Evolutionary conservation across 2,329 filamentous ascomycete genomes (phyloP).

Genomic region (Corynespora cassiicola): DNA sequence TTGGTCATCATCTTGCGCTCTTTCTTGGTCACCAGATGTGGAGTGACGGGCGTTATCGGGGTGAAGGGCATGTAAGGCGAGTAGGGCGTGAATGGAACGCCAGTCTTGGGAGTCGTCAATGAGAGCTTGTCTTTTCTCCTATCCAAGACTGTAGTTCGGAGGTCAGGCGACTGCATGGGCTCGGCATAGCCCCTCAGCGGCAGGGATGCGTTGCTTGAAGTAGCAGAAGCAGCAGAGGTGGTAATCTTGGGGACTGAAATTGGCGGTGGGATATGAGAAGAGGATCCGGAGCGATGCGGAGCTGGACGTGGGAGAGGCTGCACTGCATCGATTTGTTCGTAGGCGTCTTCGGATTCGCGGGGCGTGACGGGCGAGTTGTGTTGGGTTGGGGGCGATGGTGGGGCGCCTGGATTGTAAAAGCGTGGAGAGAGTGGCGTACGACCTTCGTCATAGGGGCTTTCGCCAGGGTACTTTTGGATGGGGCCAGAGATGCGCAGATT

Average conservation of each 20-base stretch:
- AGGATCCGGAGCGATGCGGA: constrained; percentile 33
- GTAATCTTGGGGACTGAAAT: too few relatives aligned
- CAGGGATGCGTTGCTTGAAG: constrained; percentile 28
- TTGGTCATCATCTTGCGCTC: constrained; percentile 74
- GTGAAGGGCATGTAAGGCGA: constrained; percentile 81
- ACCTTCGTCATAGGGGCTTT: constrained; percentile 53
- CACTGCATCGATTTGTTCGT: constrained; percentile 42
- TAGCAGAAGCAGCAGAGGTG: constrained; percentile 16
- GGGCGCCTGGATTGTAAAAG: constrained; percentile 61
- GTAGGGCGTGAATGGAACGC: constrained; percentile 73
- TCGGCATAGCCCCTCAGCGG: constrained; percentile 44
- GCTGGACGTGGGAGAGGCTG: constrained; percentile 45
- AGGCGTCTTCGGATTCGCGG: constrained; percentile 32
- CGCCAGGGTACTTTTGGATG: constrained; percentile 52
- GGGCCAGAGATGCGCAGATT: constrained; percentile 66
- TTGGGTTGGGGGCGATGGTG: constrained; percentile 58
- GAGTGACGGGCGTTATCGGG: constrained; percentile 76
- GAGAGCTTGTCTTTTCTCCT: constrained; percentile 37
- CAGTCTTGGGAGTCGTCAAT: constrained; percentile 58
- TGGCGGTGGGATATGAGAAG: constrained; percentile 11
- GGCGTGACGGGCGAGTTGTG: constrained; percentile 40
- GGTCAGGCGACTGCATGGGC: constrained; percentile 34
- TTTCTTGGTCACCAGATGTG: constrained; percentile 73
- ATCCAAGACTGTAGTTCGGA: constrained; percentile 54
- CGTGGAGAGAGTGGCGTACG: constrained; percentile 63